Evolutionary conservation across 2,329 filamentous ascomycete genomes (phyloP), one percentile per base, ranked within the genome.

Genomic region (Pseudohalonectria lignicola): DNA sequence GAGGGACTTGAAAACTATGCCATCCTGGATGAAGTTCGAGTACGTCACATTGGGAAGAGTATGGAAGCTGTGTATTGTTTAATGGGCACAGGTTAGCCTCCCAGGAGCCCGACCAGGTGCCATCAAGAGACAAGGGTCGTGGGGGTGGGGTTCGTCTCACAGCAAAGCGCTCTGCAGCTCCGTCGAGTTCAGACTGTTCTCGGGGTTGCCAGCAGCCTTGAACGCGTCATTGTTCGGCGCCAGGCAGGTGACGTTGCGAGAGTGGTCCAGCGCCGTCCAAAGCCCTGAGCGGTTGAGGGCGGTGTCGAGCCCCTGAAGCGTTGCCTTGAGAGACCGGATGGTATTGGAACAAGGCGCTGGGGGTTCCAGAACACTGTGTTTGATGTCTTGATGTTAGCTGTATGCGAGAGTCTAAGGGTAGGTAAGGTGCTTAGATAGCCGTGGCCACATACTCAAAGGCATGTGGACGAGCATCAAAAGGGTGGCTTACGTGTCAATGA

Each of bases 181-280:
- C 3, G 34, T 34, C 15, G 33, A 36, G 32, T 43, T 38, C 19
- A 49, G 40, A 0, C 15, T 41, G 12, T 39, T 30, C 25, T 50
- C 39, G 0, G 48, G 47, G 9, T 42, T 47, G 9, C 44, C 48
- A 3, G 47, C 49, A 6, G 37, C 31, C 1, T 29, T 25, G 40
- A 49, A 49, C 6, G 44, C 47, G 12, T 23, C 37, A 18, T 42
- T 43, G 29, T 26, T 49, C 10, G 49, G 48, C 1, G 40, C 49
- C 13, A 51, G 43, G 21, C 48, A 51, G 1, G 49, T 51, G 28
- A 51, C 33, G 34, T 51, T 49, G 30, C 36, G 17, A 2, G 36
- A 31, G 18, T 39, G 38, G 37, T 51, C 45, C n/a, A 50, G 41
- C 13, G 43, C 31, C 12, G 34, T 32, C 38, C 42, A 49, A 3